Evolutionary conservation across 495 filamentous ascomycete genomes (phyloP).

Genomic region (Penicillium cataractarum): DNA sequence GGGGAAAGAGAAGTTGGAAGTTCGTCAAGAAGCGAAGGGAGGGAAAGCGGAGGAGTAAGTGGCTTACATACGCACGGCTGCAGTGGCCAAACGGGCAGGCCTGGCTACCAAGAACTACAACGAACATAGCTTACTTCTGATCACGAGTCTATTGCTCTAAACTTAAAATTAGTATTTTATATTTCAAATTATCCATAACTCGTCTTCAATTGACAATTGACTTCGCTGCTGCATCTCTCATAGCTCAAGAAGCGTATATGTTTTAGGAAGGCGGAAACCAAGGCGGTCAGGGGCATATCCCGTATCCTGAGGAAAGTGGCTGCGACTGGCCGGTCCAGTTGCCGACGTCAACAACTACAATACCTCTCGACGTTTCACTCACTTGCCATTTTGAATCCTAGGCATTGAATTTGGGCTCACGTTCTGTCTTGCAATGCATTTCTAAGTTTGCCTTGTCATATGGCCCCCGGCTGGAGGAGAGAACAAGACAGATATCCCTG

Average conservation of each 20-base stretch:
- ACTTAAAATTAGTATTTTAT: neutral
- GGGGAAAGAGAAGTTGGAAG: constrained; percentile 10
- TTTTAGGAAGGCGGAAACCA: neutral
- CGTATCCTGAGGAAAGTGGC: neutral
- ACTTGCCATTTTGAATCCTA: neutral
- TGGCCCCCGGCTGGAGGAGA: constrained; percentile 27
- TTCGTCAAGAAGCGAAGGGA: constrained; percentile 21
- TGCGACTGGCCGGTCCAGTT: neutral
- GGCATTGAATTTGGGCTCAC: neutral
- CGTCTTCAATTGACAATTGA: neutral
- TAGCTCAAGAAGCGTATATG: neutral
- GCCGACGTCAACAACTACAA: neutral
- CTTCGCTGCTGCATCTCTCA: neutral
- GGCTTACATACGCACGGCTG: constrained; percentile 27
- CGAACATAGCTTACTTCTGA: neutral
- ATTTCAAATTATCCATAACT: neutral
- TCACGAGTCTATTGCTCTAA: neutral
- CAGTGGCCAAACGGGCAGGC: neutral
- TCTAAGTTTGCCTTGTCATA: constrained; percentile 15
- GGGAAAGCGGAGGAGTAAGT: constrained; percentile 22
- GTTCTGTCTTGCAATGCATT: constrained; percentile 13
- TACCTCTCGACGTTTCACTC: neutral
- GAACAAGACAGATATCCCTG: constrained; percentile 17
- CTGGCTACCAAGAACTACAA: neutral
- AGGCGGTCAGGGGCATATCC: neutral